Base-by-base conservation (phyloP, 257 asterid genomes). In the Gentiana dahurica region DNA sequence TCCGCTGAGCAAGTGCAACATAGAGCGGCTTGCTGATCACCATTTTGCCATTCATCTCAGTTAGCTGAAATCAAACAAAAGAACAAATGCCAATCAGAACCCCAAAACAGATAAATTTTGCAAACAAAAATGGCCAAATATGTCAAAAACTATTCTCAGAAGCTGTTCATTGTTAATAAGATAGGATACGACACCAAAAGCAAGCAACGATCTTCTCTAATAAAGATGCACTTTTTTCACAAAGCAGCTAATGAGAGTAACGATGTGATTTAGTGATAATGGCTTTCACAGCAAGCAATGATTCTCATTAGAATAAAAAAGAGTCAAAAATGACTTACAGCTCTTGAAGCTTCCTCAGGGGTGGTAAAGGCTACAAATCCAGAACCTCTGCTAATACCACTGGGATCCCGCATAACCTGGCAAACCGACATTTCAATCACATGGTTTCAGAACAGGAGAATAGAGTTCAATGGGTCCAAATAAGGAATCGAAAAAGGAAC, bases 361-460 rank as follows among this genome's bases (percentile, higher is more conserved):
- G 80, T 58, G 11, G 86, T 63, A 67, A 82, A 82, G 15, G 90
- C 84, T 38, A 79, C 84, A 70, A 82, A 79, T n/a, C 86, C 90
- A 45, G 90, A 79, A 34, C 90, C 86, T 64, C 81, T 72, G 75
- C 86, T 82, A 36, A 66, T 61, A 34, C 86, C 86, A 64, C 64
- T 77, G 12, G 86, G 80, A 68, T 79, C 86, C 11, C 75, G 72
- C 81, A 81, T 81, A 47, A 81, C 82, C 87, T 81, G 56, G n/a
- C 12, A 49, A 3, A 60, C n/a, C 43, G 43, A 60, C 44, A 44
- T 11, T 5, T 47, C 44, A 37, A 64, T 3, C 9, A 1, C 24
- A 59, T 59, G 43, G 32, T 6, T 8, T 6, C 34, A 24, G n/a
- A 34, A 12, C 12, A 52, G 2, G 34, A 9, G 49, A 50, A 47